These are phyloP conservation scores for Penicillium sp. DNA, from an alignment of 2,329 filamentous ascomycete genomes.

Conservation along the genomic window DNA sequence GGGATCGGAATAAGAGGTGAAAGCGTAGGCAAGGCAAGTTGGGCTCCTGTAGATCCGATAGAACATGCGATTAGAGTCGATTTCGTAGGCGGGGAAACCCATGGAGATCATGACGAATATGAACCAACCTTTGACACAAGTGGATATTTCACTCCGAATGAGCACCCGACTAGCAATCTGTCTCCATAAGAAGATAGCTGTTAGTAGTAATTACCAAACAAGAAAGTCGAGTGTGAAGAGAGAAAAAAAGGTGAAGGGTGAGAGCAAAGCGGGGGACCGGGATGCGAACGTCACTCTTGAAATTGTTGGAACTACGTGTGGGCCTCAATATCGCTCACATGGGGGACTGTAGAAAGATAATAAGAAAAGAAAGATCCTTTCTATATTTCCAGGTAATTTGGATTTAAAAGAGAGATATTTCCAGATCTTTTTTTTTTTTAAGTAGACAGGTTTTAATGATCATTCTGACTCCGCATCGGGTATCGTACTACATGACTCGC, in stretches of 20 bases:
- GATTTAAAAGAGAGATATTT: neutral
- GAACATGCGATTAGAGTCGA: conserved; percentile 2
- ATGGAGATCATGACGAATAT: conserved; percentile 6
- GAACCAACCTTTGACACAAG: conserved; percentile 4
- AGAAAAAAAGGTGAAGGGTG: neutral
- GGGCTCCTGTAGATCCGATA: neutral
- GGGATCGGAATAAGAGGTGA: neutral
- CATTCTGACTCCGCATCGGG: neutral
- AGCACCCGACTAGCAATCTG: neutral
- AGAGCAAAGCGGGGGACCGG: conserved; percentile 10
- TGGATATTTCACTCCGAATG: conserved; percentile 1
- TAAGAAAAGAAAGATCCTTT: neutral
- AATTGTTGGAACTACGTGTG: neutral
- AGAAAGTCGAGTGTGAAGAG: neutral
- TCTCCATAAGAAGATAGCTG: conserved; percentile 1
- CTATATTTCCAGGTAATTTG: neutral
- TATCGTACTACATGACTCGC: neutral
- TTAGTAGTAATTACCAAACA: neutral
- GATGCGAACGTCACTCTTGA: conserved; percentile 9
- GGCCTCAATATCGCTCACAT: conserved; percentile 26
- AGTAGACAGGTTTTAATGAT: neutral
- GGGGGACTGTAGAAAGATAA: neutral
- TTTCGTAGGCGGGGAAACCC: conserved; percentile 8
- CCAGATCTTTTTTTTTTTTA: neutral
- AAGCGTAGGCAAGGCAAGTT: neutral